Percentiles rank a stretch among this genome's conserved stretches.
phyloP scores from a whole-genome alignment of 371 early-diverging fungal genomes.

The Apophysomyces variabilis region DNA sequence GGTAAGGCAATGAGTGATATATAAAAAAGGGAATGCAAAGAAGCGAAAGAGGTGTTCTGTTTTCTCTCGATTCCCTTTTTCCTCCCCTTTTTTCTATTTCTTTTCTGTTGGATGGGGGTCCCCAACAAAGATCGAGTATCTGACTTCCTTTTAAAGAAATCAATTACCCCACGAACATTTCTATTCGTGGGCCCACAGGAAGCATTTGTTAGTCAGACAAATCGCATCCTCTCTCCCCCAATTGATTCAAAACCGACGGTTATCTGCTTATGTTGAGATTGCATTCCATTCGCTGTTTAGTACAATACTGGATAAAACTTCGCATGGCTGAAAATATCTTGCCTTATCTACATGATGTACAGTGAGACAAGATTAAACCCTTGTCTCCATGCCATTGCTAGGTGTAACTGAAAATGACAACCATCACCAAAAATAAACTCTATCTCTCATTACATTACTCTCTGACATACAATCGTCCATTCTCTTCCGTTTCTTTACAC shows the following conservation, averaged over 20 bases:
- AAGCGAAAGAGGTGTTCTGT: conserved; percentile 1
- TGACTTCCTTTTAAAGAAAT: conserved; percentile 4
- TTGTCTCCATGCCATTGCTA: too few relatives aligned
- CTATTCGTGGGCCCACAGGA: not conserved
- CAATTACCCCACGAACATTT: conserved; percentile 3
- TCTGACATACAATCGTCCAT: too few relatives aligned
- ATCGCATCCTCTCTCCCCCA: not conserved
- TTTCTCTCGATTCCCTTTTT: not conserved
- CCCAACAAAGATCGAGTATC: not conserved
- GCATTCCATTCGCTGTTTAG: too few relatives aligned
- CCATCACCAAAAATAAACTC: too few relatives aligned
- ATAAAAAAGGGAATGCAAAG: conserved; percentile 12
- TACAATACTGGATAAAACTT: not conserved
- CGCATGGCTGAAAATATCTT: not conserved
- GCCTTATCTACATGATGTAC: conserved; percentile 11
- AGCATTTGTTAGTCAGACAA: not conserved
- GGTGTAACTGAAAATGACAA: too few relatives aligned
- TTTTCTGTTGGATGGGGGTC: not conserved
- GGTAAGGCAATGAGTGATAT: conserved; percentile 1
- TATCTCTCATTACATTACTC: too few relatives aligned
- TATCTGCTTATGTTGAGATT: too few relatives aligned
- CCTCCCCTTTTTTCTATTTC: conserved; percentile 1
- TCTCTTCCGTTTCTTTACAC: too few relatives aligned
- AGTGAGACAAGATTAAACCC: not conserved
- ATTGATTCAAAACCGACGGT: too few relatives aligned